Percentiles rank a stretch among this genome's conserved stretches.
phyloP scores from a whole-genome alignment of 176 grass and related monocot genomes.

The Oryza officinalis region DNA sequence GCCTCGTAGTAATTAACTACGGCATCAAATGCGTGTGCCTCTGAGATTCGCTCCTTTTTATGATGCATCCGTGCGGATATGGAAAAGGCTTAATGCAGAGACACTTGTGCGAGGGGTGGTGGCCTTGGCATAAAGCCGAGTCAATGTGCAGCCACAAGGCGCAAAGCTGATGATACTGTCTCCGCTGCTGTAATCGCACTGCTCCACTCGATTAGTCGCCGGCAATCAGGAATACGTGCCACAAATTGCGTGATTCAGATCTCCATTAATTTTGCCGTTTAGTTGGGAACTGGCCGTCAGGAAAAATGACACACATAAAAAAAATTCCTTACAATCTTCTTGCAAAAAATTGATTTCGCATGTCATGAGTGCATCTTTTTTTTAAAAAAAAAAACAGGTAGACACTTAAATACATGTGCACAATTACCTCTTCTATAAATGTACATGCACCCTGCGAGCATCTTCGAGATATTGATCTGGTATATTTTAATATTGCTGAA shows the following conservation, averaged over 20 bases:
- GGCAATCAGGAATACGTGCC: not conserved
- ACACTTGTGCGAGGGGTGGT: not conserved
- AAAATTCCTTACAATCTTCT: too few relatives aligned
- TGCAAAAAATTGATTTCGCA: too few relatives aligned
- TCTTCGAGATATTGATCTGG: too few relatives aligned
- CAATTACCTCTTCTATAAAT: too few relatives aligned
- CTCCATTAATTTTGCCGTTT: not conserved
- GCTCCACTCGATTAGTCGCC: not conserved
- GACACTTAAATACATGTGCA: too few relatives aligned
- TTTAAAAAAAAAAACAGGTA: too few relatives aligned
- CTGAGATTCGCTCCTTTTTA: slow-evolving; percentile 25
- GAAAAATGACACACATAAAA: too few relatives aligned
- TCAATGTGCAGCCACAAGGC: not conserved
- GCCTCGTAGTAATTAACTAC: not conserved
- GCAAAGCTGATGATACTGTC: not conserved
- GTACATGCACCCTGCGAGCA: too few relatives aligned
- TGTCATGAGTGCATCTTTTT: too few relatives aligned
- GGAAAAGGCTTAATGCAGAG: not conserved
- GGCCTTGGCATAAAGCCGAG: slow-evolving; percentile 1
- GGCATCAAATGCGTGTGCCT: slow-evolving; percentile 25
- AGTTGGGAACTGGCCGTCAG: not conserved
- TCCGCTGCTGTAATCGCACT: not conserved
- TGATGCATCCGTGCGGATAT: slow-evolving; percentile 32
- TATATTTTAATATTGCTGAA: too few relatives aligned
- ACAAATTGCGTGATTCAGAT: slow-evolving; percentile 1